These are phyloP conservation scores for Lophiotrema nucula DNA, from an alignment of 495 filamentous ascomycete genomes.

Conservation along the genomic window DNA sequence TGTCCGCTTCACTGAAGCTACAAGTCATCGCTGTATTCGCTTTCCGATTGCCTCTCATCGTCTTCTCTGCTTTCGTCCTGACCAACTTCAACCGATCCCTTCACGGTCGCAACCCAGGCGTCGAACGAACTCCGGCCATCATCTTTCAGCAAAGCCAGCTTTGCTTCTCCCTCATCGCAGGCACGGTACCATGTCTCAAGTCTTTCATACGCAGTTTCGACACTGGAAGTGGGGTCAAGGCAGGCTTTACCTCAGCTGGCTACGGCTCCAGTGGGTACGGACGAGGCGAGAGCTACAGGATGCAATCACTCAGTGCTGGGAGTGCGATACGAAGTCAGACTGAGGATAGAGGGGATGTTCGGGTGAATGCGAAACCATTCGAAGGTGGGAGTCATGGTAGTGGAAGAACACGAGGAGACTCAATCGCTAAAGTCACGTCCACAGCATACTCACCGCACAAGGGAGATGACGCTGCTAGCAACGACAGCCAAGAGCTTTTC, in stretches of 20 bases:
- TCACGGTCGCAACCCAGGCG: conserved; percentile 12
- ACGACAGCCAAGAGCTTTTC: conserved; percentile 23
- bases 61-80: conserved; percentile 4
- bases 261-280: conserved; percentile 3
- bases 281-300: conserved; percentile 7
- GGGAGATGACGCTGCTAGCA: conserved; percentile 8
- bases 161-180: conserved; percentile 29
- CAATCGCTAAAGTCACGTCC: not conserved
- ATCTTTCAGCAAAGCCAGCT: conserved; percentile 31
- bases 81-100: conserved; percentile 1
- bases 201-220: conserved; percentile 36
- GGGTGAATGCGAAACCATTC: conserved; percentile 8
- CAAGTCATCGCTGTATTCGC: conserved; percentile 31
- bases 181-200: conserved; percentile 31
- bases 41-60: conserved; percentile 24
- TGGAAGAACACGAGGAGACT: not conserved
- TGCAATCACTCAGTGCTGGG: conserved; percentile 6
- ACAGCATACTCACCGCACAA: not conserved
- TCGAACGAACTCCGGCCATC: conserved; percentile 13
- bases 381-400: not conserved
- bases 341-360: conserved; percentile 5
- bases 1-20: conserved; percentile 10
- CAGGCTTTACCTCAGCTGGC: not conserved
- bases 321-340: conserved; percentile 8
- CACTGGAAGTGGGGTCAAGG: conserved; percentile 20